Conservation (phyloP, 306 rosid species). For the Cicer bijugum region DNA sequence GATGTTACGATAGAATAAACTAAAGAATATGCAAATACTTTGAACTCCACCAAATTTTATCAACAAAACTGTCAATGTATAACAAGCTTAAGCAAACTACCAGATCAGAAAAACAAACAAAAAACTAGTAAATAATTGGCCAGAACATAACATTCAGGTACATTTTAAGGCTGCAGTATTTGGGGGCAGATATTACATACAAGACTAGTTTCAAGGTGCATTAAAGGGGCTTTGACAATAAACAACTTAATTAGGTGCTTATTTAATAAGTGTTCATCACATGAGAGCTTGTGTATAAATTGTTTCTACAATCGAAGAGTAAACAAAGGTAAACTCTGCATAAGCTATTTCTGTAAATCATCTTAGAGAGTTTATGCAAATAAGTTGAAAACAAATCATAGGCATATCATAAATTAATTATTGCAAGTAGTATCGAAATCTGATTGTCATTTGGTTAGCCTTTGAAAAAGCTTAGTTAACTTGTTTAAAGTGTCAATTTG, state of each 20-base stretch:
- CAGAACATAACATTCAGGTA: not conserved
- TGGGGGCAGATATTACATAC: not conserved
- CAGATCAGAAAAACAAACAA: slow-evolving; percentile 18
- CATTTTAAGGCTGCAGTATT: slow-evolving; percentile 31
- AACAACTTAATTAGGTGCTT: slow-evolving; percentile 1
- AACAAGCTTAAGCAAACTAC: slow-evolving; percentile 12
- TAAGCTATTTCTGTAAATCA: not conserved
- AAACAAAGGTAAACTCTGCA: not conserved
- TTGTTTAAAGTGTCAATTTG: slow-evolving; percentile 12
- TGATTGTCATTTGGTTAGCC: no score
- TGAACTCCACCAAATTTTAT: slow-evolving; percentile 6
- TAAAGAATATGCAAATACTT: slow-evolving; percentile 23
- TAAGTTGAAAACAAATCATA: not conserved
- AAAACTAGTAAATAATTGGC: slow-evolving; percentile 4
- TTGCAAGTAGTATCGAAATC: no score
- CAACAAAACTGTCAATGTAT: slow-evolving; percentile 4
- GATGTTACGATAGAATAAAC: slow-evolving; percentile 3
- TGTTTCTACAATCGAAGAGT: not conserved
- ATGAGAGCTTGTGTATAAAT: not conserved
- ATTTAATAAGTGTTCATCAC: not conserved
- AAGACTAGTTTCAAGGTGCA: slow-evolving; percentile 21
- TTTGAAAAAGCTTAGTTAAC: no score
- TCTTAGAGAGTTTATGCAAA: slow-evolving; percentile 2
- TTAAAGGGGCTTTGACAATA: slow-evolving; percentile 4
- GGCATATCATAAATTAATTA: not conserved